Evolutionary conservation across 306 rosid genomes (phyloP).

Genomic region (Biancaea sappan): DNA sequence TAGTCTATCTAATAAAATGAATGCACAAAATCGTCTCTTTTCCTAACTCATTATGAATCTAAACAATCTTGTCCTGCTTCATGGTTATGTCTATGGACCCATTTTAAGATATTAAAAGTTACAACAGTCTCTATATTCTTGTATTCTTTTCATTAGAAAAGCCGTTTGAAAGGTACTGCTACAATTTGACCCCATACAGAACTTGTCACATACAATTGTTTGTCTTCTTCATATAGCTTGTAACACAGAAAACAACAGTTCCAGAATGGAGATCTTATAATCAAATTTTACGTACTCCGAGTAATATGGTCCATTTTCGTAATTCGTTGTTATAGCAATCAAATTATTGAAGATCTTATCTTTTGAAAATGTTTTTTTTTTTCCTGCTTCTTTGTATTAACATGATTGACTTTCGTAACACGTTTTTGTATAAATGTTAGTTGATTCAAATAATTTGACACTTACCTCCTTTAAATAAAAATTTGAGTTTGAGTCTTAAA

Average conservation of each 20-base stretch:
- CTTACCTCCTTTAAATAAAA: too few species aligned
- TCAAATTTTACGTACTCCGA: background rate
- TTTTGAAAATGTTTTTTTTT: too few species aligned
- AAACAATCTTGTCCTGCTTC: conserved; percentile 22
- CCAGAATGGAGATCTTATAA: background rate
- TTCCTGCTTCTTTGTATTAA: too few species aligned
- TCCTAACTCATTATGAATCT: too few species aligned
- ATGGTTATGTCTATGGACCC: background rate
- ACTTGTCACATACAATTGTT: background rate
- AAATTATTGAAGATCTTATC: too few species aligned
- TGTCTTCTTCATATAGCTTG: background rate
- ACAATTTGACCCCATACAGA: background rate
- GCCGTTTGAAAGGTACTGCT: conserved; percentile 8
- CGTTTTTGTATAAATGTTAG: too few species aligned
- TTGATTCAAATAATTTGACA: too few species aligned
- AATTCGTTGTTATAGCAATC: background rate
- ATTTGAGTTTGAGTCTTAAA: too few species aligned
- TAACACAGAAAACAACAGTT: background rate
- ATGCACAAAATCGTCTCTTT: too few species aligned
- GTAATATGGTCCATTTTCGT: background rate
- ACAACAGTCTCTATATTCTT: background rate
- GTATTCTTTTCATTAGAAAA: background rate
- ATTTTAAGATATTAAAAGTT: background rate
- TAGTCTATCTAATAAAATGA: too few species aligned
- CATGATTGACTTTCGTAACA: too few species aligned